Evolutionary conservation across 2,329 filamentous ascomycete species (phyloP), one percentile per base, ranked within the genome.

Genomic region (Onygenales sp.): DNA sequence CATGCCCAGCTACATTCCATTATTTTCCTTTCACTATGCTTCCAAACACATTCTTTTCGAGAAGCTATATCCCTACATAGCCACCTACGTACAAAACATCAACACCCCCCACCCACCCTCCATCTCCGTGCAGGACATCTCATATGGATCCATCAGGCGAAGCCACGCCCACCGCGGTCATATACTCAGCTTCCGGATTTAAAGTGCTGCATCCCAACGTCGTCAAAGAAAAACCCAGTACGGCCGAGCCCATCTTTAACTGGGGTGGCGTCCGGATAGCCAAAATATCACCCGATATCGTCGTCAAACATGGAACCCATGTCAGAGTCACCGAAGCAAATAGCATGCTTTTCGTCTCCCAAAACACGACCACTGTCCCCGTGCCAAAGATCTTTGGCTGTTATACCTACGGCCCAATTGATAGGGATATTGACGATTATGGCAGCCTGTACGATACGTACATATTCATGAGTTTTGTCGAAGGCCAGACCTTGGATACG

Each of bases 381-480:
- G 52, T 60, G 10, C 55, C 52, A 4, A 62, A 58, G 43, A 35
- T 58, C 6, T 56, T 53, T 42, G 57, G 57, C 5, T 55, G 38
- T 31, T 60, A 61, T 46, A 39, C 57, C 8, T 55, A 59, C 17
- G 54, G 58, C 6, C 58, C 53, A 2, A 58, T 61, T 17, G 3
- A 52, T 36, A 43, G 57, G 32, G 58, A 59, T 46, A n/a, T 55
- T 14, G 39, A 17, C 6, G 57, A 61, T 36, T 59, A 58, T 21
- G 53, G 57, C 8, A 55, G 51, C 32, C 31, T 57, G 7, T 58
- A 51, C 21, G 58, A 61, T 56, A 57, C 57, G 3, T 62, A 62
- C 14, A 58, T 62, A 31, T 60, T 60, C 32, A 61, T 61, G 56
- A 53, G 50, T 31, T 57, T 55, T 36, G 51, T 58, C 7, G 54